Evolutionary conservation across 768 basidiomycete genomes (phyloP).

Genomic region (Boletus pseudopeckii): DNA sequence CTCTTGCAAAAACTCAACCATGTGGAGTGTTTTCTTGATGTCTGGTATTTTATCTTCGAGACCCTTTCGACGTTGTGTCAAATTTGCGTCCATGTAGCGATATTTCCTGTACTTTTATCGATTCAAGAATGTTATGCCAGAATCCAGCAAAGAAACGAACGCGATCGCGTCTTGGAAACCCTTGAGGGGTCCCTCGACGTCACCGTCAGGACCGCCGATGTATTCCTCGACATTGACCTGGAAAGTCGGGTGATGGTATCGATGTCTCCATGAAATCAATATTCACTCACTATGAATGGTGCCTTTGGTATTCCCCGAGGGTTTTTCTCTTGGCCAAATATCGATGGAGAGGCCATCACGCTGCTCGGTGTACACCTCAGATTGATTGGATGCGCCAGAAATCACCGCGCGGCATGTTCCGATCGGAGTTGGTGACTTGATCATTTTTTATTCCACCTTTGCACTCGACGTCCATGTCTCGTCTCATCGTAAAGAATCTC

Average conservation of each 20-base stretch:
- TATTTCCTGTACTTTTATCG: constrained; percentile 74
- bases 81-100: constrained; percentile 92
- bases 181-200: constrained; percentile 74
- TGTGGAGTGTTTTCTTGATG: constrained; percentile 85
- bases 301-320: constrained; percentile 94
- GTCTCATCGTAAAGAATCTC: constrained; percentile 80
- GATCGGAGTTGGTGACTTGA: constrained; percentile 19
- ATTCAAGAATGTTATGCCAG: constrained; percentile 13
- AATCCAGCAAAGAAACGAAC: constrained; percentile 46
- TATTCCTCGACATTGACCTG: constrained; percentile 88
- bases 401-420: constrained; percentile 17
- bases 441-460: background rate
- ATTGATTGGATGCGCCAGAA: background rate
- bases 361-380: background rate
- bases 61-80: constrained; percentile 71
- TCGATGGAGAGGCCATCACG: constrained; percentile 25
- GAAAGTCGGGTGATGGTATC: background rate
- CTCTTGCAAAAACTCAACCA: constrained; percentile 80
- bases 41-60: constrained; percentile 96
- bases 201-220: constrained; percentile 72
- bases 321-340: constrained; percentile 56
- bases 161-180: constrained; percentile 90
- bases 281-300: constrained; percentile 80
- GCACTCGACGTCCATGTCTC: constrained; percentile 53
- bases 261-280: background rate